Evolutionary conservation across 2,329 filamentous ascomycete species (phyloP).

Genomic region (Aspergillus pseudoterreus): DNA sequence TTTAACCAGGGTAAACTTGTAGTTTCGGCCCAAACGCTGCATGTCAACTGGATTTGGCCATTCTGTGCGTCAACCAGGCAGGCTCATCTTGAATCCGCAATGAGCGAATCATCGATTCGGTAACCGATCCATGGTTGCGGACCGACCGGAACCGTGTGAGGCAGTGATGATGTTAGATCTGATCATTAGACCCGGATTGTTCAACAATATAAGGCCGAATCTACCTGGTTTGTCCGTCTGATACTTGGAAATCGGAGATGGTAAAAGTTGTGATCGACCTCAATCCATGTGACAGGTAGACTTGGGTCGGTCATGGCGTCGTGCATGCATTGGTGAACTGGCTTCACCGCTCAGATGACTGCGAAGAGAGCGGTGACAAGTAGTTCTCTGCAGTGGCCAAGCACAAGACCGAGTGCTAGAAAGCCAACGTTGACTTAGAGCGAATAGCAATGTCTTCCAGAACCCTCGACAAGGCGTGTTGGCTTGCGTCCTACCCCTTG

Average conservation of each 20-base stretch:
- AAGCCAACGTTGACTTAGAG: too few relatives aligned
- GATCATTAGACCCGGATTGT: not conserved
- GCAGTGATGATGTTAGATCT: not conserved
- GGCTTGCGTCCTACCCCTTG: not conserved
- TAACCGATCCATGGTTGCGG: not conserved
- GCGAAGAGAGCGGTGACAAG: too few relatives aligned
- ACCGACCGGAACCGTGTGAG: not conserved
- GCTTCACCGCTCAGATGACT: too few relatives aligned
- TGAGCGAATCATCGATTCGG: slow-evolving; percentile 4
- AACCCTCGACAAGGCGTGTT: not conserved
- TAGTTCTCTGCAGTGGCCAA: too few relatives aligned
- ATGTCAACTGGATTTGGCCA: not conserved
- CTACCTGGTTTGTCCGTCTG: too few relatives aligned
- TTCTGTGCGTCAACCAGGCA: not conserved
- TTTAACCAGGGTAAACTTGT: not conserved
- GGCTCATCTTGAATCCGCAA: not conserved
- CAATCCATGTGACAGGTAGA: too few relatives aligned
- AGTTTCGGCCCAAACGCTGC: not conserved
- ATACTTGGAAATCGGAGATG: too few relatives aligned
- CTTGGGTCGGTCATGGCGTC: too few relatives aligned
- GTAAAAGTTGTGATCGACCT: too few relatives aligned
- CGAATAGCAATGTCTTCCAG: too few relatives aligned
- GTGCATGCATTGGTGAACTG: too few relatives aligned
- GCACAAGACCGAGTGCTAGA: too few relatives aligned
- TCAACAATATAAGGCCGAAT: not conserved